Percentiles rank a stretch among this genome's conserved stretches.
These are phyloP conservation scores for Solanum etuberosum DNA, from an alignment of 257 asterid species.

Conservation along the genomic window DNA sequence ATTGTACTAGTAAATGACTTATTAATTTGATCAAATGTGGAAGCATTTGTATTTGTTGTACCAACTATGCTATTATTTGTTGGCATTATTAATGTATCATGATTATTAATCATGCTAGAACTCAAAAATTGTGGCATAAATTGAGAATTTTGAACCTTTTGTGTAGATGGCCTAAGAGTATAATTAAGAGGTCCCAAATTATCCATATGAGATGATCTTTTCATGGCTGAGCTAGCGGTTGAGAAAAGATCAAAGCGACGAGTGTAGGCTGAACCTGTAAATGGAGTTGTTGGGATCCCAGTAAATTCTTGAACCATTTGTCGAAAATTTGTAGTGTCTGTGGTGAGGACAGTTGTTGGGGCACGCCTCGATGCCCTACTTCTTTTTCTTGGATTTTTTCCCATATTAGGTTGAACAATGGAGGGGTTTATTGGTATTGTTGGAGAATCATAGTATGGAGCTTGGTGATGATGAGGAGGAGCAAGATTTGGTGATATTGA, in stretches of 20 bases:
- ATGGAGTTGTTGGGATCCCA: conserved; percentile 9
- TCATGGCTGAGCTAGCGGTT: conserved; percentile 13
- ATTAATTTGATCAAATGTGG: not conserved
- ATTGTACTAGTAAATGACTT: conserved; percentile 1
- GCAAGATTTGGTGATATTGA: not conserved
- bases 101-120: conserved; percentile 9
- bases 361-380: conserved; percentile 13
- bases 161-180: conserved; percentile 41
- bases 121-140: conserved; percentile 3
- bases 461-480: not conserved
- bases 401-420: not conserved
- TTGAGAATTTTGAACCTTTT: conserved; percentile 12
- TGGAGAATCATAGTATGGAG: not conserved
- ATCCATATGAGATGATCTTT: conserved; percentile 26
- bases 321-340: conserved; percentile 11
- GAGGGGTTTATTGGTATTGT: not conserved
- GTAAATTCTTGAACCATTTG: conserved; percentile 18
- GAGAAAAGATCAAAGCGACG: conserved; percentile 10
- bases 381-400: conserved; percentile 6
- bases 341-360: conserved; percentile 9
- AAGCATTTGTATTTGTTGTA: conserved; percentile 15
- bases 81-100: conserved; percentile 14
- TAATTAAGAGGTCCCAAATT: conserved; percentile 9
- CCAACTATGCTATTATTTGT: conserved; percentile 12
- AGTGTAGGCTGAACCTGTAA: not conserved